Evolutionary conservation across 257 asterid species (phyloP).

Genomic region (Schizonepeta tenuifolia): DNA sequence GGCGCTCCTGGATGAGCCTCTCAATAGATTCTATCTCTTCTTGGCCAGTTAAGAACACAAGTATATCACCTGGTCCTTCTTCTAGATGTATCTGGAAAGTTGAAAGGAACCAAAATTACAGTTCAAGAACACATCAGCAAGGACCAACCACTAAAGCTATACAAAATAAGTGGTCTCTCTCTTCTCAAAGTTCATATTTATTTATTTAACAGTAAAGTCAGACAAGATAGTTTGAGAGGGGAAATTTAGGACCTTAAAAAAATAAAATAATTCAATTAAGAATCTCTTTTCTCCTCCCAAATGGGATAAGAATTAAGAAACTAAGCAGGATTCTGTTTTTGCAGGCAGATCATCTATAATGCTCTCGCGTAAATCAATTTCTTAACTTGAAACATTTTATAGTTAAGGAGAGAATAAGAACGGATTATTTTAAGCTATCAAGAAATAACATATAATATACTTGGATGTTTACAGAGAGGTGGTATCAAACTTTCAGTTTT

Average conservation of each 20-base stretch:
- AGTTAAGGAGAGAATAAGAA: slow-evolving; percentile 5
- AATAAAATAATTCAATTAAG: not conserved
- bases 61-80: slow-evolving; percentile 90
- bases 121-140: slow-evolving; percentile 14
- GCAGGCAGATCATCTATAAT: slow-evolving; percentile 11
- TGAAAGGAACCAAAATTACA: slow-evolving; percentile 15
- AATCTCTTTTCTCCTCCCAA: not conserved
- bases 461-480: not conserved
- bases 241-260: not conserved
- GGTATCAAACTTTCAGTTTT: slow-evolving; percentile 4
- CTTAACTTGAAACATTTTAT: not conserved
- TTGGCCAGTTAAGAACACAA: slow-evolving; percentile 97
- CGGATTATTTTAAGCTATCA: not conserved
- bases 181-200: slow-evolving; percentile 12
- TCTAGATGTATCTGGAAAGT: slow-evolving; percentile 79
- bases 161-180: slow-evolving; percentile 2
- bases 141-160: slow-evolving; percentile 21
- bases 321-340: slow-evolving; percentile 7
- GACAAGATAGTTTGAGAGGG: not conserved
- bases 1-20: slow-evolving; percentile 81
- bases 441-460: not conserved
- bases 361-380: slow-evolving; percentile 18
- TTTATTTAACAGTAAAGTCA: not conserved
- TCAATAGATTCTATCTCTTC: slow-evolving; percentile 96
- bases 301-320: not conserved